phyloP scores from a whole-genome alignment of 2,329 filamentous ascomycete species.

The Fusarium dimerum region DNA sequence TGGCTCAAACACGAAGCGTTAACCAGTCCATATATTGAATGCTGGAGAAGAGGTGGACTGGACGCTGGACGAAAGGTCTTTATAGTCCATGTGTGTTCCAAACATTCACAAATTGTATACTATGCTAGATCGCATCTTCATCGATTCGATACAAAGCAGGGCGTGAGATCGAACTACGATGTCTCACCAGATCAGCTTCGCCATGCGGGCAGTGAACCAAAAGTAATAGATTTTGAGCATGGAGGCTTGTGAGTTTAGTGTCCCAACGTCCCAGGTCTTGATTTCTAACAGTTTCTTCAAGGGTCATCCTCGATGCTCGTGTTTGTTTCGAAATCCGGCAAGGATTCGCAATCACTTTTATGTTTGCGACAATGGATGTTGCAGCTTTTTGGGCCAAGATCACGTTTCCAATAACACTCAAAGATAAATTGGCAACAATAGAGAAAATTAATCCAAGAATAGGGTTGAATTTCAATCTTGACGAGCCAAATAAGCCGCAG shows the following conservation, averaged over 20 bases:
- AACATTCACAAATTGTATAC: background rate
- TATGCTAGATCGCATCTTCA: slow-evolving; percentile 1
- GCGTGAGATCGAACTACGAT: background rate
- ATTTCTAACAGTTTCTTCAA: background rate
- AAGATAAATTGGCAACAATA: background rate
- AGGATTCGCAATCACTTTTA: background rate
- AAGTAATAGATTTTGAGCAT: background rate
- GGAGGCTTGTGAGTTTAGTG: background rate
- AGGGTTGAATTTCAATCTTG: background rate
- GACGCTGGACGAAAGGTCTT: slow-evolving; percentile 1
- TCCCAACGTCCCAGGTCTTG: background rate
- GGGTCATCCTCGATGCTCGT: slow-evolving; percentile 1
- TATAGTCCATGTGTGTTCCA: slow-evolving; percentile 1
- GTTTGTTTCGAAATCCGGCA: slow-evolving; percentile 1
- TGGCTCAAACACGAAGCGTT: slow-evolving; percentile 1
- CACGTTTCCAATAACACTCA: background rate
- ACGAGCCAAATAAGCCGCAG: background rate
- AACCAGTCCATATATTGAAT: background rate
- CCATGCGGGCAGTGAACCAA: background rate
- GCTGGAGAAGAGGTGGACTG: background rate
- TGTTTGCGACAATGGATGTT: slow-evolving; percentile 1
- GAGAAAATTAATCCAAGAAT: slow-evolving; percentile 1
- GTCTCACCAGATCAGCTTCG: background rate
- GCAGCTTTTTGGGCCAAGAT: slow-evolving; percentile 1
- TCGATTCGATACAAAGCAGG: background rate